Evolutionary conservation across 2,329 filamentous ascomycete genomes (phyloP).

Genomic region (Aspergillus candidus): DNA sequence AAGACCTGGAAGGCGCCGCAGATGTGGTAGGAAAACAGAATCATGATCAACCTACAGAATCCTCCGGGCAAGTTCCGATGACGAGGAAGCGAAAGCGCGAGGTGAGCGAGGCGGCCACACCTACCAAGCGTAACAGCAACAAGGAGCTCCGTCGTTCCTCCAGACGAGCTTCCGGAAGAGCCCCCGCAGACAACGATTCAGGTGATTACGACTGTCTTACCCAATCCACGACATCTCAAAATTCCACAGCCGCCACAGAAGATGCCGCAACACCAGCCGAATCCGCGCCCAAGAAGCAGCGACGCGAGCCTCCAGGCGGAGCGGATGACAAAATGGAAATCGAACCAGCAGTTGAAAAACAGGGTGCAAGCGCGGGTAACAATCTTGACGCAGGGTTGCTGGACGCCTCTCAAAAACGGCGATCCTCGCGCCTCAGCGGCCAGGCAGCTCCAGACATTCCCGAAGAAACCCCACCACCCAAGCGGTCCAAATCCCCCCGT

Average conservation of each 20-base stretch:
- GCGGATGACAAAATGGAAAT: too few species aligned
- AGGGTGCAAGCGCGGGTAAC: neutral
- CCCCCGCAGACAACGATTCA: slow-evolving; percentile 2
- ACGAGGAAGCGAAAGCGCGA: slow-evolving; percentile 33
- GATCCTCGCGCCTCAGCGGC: slow-evolving; percentile 25
- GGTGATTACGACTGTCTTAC: slow-evolving; percentile 3
- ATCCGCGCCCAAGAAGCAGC: neutral
- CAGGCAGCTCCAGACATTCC: slow-evolving; percentile 10
- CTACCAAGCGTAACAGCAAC: slow-evolving; percentile 2
- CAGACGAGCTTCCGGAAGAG: slow-evolving; percentile 17
- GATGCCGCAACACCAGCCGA: slow-evolving; percentile 19
- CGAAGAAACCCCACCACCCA: slow-evolving; percentile 9
- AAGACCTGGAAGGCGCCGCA: slow-evolving; percentile 38
- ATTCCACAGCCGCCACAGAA: slow-evolving; percentile 14
- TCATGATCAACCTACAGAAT: slow-evolving; percentile 2
- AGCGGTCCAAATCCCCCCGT: slow-evolving; percentile 13
- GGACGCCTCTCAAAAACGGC: slow-evolving; percentile 23
- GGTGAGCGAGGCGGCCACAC: slow-evolving; percentile 12
- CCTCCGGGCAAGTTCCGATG: slow-evolving; percentile 8
- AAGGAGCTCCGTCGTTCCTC: slow-evolving; percentile 28
- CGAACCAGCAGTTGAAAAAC: neutral
- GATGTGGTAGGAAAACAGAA: slow-evolving; percentile 20
- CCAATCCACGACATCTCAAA: neutral
- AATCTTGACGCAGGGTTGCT: slow-evolving; percentile 5
- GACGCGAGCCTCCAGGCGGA: too few species aligned